Base-by-base conservation (phyloP, 805 yeast species). In the Ogataea haglerorum region DNA sequence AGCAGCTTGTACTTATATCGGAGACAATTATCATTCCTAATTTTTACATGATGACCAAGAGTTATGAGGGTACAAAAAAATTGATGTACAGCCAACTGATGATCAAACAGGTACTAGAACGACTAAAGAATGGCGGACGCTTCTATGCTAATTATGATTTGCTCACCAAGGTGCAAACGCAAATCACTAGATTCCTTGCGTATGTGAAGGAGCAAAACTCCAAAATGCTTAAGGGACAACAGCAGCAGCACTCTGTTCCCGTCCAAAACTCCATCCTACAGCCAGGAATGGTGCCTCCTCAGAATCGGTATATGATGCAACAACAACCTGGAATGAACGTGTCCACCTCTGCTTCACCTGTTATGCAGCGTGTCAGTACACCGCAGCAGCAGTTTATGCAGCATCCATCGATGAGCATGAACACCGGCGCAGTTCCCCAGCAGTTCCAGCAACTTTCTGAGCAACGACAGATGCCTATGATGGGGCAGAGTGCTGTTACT, bases 31-130 rank as follows among this genome's bases (percentile, higher is more conserved):
- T 88, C 30, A 78, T 86, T 29, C 88, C 95, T 26, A 80, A 85
- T 55, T 86, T 85, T 53, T 88, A 76, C 56, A 74, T 83, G 43
- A 69, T 86, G 45, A 84, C 95, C 1, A 79, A 82, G 52, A 85
- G 84, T 58, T 74, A 72, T 35, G 85, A 80, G 36, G 90, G 86
- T 8, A 83, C 95, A 1, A 80, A 78, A 53, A 76, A 85, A 50
- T 73, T 89, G 44, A 72, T 89, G 45, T 90, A 85, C 57, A 77
- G 85, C 71, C 81, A 87, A 61, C 73, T 79, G 45, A 82, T 87
- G 82, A 79, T 86, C 31, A 82, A 79, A 54, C 84, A 82, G 56
- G 84, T 87, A 45, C 64, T 82, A 50, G 93, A 86, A 37, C 80
- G 76, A 33, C 68, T 87, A 49, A 75, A 80, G 43, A 49, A 48